Conservation (phyloP, 2,329 filamentous ascomycete genomes). For the Hymenoscyphus fructigenus region DNA sequence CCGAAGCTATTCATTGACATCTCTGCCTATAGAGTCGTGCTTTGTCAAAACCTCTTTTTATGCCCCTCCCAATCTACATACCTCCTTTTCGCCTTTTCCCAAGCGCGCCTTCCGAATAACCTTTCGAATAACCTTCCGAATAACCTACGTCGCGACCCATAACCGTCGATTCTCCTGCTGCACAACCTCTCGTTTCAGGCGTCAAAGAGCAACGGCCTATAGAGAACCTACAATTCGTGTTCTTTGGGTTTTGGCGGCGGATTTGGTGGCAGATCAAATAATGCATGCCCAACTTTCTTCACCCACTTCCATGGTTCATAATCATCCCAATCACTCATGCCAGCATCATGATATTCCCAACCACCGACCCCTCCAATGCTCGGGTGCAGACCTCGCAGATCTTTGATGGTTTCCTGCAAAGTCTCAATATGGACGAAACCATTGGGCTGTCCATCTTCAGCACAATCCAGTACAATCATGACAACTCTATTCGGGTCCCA, state of each 20-base stretch:
- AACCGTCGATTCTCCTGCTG: neutral
- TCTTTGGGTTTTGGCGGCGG: neutral
- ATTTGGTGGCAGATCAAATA: conserved; percentile 17
- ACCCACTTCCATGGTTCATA: conserved; percentile 75
- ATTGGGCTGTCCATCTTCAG: conserved; percentile 64
- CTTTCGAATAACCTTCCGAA: too few species aligned
- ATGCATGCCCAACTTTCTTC: conserved; percentile 49
- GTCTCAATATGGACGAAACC: conserved; percentile 59
- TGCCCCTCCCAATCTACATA: too few species aligned
- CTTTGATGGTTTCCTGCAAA: conserved; percentile 53
- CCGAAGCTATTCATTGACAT: too few species aligned
- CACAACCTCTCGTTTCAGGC: neutral
- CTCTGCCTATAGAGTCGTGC: too few species aligned
- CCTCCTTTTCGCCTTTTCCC: too few species aligned
- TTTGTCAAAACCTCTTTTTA: too few species aligned
- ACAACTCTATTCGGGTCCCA: conserved; percentile 74
- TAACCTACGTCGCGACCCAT: neutral
- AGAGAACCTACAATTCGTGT: neutral
- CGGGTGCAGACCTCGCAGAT: conserved; percentile 48
- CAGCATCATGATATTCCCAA: conserved; percentile 89
- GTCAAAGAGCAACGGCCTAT: neutral
- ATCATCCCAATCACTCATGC: conserved; percentile 53
- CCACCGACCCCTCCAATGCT: conserved; percentile 77
- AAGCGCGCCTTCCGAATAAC: neutral
- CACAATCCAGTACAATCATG: conserved; percentile 70